Conservation (phyloP, 768 basidiomycete genomes). For the Russula abietina region DNA sequence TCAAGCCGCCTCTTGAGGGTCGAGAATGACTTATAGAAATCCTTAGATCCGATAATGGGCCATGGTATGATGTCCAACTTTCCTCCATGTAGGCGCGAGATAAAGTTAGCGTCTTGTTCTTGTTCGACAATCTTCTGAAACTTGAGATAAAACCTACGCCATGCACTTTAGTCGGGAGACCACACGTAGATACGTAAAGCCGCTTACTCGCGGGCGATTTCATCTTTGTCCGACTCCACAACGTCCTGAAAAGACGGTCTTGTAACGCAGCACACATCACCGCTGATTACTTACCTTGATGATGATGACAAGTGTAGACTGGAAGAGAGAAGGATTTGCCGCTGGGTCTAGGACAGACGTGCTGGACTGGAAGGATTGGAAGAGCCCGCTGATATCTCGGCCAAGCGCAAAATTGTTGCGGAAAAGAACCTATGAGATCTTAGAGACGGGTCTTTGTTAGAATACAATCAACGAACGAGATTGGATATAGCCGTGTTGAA, state of each 20-base stretch:
- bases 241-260: conserved; percentile 44
- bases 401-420: conserved; percentile 60
- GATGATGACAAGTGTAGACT: conserved; percentile 52
- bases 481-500: conserved; percentile 65
- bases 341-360: conserved; percentile 52
- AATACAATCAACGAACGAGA: conserved; percentile 34
- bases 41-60: conserved; percentile 57
- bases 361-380: conserved; percentile 56
- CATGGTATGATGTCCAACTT: conserved; percentile 54
- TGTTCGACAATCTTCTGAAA: conserved; percentile 56
- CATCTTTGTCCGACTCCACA: conserved; percentile 51
- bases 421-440: conserved; percentile 47
- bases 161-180: not conserved
- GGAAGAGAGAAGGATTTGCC: conserved; percentile 52
- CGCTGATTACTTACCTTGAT: conserved; percentile 42
- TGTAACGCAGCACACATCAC: not conserved
- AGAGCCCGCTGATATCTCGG: conserved; percentile 55
- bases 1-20: conserved; percentile 43
- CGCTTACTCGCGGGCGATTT: conserved; percentile 52
- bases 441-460: not conserved
- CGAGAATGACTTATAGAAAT: conserved; percentile 51
- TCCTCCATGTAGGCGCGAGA: conserved; percentile 53
- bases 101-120: conserved; percentile 58
- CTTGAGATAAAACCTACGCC: conserved; percentile 46
- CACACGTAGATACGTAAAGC: not conserved